Evolutionary conservation across 176 grass and related monocot species (phyloP), one percentile per base, ranked within the genome.

Genomic region (Olyra latifolia): DNA sequence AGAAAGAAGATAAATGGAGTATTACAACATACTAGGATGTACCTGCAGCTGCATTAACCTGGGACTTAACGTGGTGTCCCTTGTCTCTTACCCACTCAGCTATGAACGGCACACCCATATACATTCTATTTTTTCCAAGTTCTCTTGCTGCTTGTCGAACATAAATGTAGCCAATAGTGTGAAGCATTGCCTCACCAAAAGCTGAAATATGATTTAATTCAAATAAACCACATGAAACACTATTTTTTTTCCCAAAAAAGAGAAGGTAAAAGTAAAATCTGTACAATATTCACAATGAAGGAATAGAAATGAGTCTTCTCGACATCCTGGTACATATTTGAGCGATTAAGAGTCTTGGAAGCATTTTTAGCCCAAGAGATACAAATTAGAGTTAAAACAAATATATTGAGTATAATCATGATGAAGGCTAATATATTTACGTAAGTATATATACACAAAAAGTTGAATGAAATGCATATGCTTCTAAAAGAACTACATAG

Each of bases 21-120:
- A 83, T 19, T 45, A 30, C 13, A 59, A 32, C 10, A 43, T 83
- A 48, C 65, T 79, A 19, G 0, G 61, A 58, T 74, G 39, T 95
- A 98, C 95, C 95, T 91, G 92, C 85, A 63, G 95, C 92, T 43
- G 95, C 95, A 84, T 98, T 98, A 87, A 98, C 95, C 88, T 95
- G 92, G 10, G 95, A 98, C 75, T 98, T 98, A 53, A 95, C 71
- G 6, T 91, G 85, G 62, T 98, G 95, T 58, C 95, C 92, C 80
- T 95, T 95, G 52, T 98, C 90, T 73, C 95, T 85, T 53, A 98
- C 95, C 95, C 95, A 98, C 87, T 98, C 95, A 57, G 92, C 95
- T 78, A 98, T 91, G 86, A 98, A 98, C 29, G 95, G 92, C 67
- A 95, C 87, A 62, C 90, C 86, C 86, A 98, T 94, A 82, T 88